Percentiles rank a stretch among this genome's conserved stretches.
phyloP scores from a whole-genome alignment of 129 eudicot species.

The Lonicera japonica region DNA sequence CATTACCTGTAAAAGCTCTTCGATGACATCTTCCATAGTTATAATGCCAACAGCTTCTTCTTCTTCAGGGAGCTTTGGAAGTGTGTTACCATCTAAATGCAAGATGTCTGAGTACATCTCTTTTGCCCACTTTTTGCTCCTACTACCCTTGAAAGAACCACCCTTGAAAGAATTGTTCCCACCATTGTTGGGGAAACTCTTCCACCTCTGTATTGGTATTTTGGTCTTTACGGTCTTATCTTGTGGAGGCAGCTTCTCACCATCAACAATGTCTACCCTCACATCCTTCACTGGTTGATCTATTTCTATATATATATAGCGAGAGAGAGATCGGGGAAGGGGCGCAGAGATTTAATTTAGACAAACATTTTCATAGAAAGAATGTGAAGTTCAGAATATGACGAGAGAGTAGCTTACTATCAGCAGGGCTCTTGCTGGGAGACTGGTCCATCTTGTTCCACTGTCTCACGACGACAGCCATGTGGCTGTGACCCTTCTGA shows the following conservation, averaged over 20 bases:
- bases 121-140: slow-evolving; percentile 69
- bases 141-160: slow-evolving; percentile 14
- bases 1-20: slow-evolving; percentile 81
- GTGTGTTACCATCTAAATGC: slow-evolving; percentile 63
- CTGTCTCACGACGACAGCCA: slow-evolving; percentile 81
- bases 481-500: slow-evolving; percentile 97
- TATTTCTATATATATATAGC: not conserved
- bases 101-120: slow-evolving; percentile 82
- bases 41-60: slow-evolving; percentile 89
- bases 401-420: slow-evolving; percentile 18
- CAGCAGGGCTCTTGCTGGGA: slow-evolving; percentile 22
- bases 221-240: slow-evolving; percentile 44
- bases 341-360: not conserved
- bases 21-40: slow-evolving; percentile 98
- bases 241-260: slow-evolving; percentile 28
- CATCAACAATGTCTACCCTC: slow-evolving; percentile 61
- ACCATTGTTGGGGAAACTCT: slow-evolving; percentile 68
- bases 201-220: slow-evolving; percentile 72
- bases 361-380: not conserved
- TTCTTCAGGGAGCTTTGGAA: slow-evolving; percentile 69
- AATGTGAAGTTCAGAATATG: not conserved
- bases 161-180: slow-evolving; percentile 57
- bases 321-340: not conserved
- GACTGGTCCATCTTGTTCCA: slow-evolving; percentile 26
- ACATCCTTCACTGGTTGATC: slow-evolving; percentile 42